Percentiles rank a stretch among this genome's conserved stretches.
Evolutionary conservation across 306 rosid species (phyloP).

Genomic region (peach (Prunus persica)): Prunus_persica_NCBIv2 NC_034015.1:13992501-13993000

Average conservation of each 20-base stretch:
- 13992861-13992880: conserved; percentile 77
- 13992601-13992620: conserved; percentile 38
- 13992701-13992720: conserved; percentile 8
- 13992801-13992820: conserved; percentile 35
- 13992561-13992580: conserved; percentile 64
- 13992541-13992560: conserved; percentile 1
- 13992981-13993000: neutral
- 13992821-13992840: conserved; percentile 43
- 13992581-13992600: conserved; percentile 89
- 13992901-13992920: conserved; percentile 92
- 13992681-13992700: too few species aligned
- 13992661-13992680: neutral
- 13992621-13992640: conserved; percentile 47
- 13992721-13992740: conserved; percentile 56
- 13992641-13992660: neutral
- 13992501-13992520: conserved; percentile 46
- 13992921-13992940: conserved; percentile 91
- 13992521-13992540: conserved; percentile 56
- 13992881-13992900: conserved; percentile 75
- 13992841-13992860: conserved; percentile 94
- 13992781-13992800: conserved; percentile 40
- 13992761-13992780: conserved; percentile 75
- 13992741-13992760: conserved; percentile 75
- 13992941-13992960: conserved; percentile 67
- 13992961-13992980: neutral